A percentile compares a stretch with the other conserved stretches of the same genome.
phyloP scores from a whole-genome alignment of 768 basidiomycete genomes.

The Wakefieldia striispora region DNA sequence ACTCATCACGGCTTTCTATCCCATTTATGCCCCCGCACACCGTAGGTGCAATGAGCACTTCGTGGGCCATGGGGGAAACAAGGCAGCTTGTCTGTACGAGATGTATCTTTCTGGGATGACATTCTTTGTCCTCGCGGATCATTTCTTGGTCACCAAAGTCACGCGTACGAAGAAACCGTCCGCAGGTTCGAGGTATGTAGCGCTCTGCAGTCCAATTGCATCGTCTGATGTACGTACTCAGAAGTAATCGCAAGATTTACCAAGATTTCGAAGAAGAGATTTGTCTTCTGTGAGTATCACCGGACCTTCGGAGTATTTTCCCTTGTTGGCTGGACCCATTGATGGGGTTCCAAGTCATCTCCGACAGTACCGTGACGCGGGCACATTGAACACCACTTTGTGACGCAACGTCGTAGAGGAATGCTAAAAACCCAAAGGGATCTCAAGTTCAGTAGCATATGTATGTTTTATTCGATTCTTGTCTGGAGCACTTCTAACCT shows the following conservation, averaged over 20 bases:
- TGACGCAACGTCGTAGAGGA: slow-evolving; percentile 57
- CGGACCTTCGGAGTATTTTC: background rate
- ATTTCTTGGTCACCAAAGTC: slow-evolving; percentile 91
- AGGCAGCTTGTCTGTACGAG: slow-evolving; percentile 89
- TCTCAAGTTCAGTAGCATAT: slow-evolving; percentile 34
- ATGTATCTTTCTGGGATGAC: slow-evolving; percentile 86
- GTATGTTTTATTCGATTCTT: slow-evolving; percentile 8
- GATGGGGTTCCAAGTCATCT: slow-evolving; percentile 49
- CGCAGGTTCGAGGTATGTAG: slow-evolving; percentile 64
- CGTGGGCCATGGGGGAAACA: slow-evolving; percentile 89
- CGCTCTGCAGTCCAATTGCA: background rate
- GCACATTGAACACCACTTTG: slow-evolving; percentile 46
- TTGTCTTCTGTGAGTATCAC: slow-evolving; percentile 53
- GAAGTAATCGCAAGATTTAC: slow-evolving; percentile 73
- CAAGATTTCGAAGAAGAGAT: slow-evolving; percentile 76
- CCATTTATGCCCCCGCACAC: background rate
- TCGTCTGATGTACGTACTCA: slow-evolving; percentile 18
- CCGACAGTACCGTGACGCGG: slow-evolving; percentile 53
- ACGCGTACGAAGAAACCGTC: slow-evolving; percentile 73
- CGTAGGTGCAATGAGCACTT: slow-evolving; percentile 88
- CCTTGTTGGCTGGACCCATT: background rate
- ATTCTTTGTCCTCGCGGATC: slow-evolving; percentile 81
- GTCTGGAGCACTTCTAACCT: background rate
- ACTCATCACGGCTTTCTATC: background rate
- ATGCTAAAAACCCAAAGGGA: slow-evolving; percentile 61